phyloP scores from a whole-genome alignment of 2,329 filamentous ascomycete genomes.

The Xylariomycetidae sp. region DNA sequence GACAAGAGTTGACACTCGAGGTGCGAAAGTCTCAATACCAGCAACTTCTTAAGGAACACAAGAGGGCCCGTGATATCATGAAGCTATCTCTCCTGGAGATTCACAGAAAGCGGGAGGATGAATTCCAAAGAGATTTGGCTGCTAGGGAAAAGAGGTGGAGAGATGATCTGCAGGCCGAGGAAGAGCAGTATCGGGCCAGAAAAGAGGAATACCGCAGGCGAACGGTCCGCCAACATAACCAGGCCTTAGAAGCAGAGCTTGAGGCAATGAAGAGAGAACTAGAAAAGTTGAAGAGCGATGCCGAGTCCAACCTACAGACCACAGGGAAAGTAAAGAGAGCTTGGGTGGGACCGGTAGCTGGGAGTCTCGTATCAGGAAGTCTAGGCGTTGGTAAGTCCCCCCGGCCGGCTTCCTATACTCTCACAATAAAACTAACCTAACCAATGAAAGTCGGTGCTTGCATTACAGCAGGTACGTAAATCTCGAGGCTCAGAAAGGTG shows the following conservation, averaged over 20 bases:
- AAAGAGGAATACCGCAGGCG: conserved; percentile 1
- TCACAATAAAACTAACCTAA: background rate
- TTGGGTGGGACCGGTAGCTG: conserved; percentile 2
- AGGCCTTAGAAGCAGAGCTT: background rate
- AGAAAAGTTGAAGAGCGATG: conserved; percentile 1
- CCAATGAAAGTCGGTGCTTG: background rate
- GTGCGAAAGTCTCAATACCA: conserved; percentile 1
- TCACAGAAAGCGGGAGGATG: conserved; percentile 2
- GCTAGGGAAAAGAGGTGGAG: conserved; percentile 2
- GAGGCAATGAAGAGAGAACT: conserved; percentile 3
- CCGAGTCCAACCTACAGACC: conserved; percentile 1
- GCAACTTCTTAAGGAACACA: conserved; percentile 2
- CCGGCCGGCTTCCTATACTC: background rate
- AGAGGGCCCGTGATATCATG: conserved; percentile 3
- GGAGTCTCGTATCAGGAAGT: conserved; percentile 2
- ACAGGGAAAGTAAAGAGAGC: conserved; percentile 3
- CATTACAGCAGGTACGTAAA: conserved; percentile 7
- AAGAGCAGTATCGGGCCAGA: conserved; percentile 3
- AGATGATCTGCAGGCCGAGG: background rate
- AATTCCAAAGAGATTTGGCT: conserved; percentile 9
- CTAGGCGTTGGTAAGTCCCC: conserved; percentile 1
- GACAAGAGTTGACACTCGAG: background rate
- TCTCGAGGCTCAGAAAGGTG: too few species aligned
- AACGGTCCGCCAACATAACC: background rate
- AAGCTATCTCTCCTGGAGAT: conserved; percentile 5